Base-by-base conservation (phyloP, 192 early-diverging fungal species). In the Phycomyces blakesleeanus region DNA sequence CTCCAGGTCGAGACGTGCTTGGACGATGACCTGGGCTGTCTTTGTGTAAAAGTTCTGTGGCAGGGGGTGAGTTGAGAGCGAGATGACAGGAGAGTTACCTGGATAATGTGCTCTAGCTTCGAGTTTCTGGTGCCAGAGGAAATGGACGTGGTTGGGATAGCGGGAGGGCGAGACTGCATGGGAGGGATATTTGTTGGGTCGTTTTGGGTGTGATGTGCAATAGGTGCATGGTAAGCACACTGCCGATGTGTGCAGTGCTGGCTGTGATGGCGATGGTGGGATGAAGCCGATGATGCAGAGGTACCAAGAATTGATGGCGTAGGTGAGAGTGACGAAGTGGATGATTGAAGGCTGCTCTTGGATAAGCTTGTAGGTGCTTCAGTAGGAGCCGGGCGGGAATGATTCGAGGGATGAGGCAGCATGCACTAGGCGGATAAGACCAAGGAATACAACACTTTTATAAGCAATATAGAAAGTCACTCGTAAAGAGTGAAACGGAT, bases 31-130 rank as follows among this genome's bases (percentile, higher is more conserved):
- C 66, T 91, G 88, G 9, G 88, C 88, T 42, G 81, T 82, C 62
- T 93, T 93, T 42, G 85, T 74, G 78, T 89, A 90, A 67, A 93
- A 87, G 63, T 91, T 84, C 80, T 86, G 21, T 29, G 26, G 53
- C 55, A 40, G 4, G n/a, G 38, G 14, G 16, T 58, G 41, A 53
- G 15, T 24, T 8, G 50, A 49, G 38, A 18, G 55, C n/a, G n/a
- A 10, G 21, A 52, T 39, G 5, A 6, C n/a, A 8, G 18, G 1
- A n/a, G 34, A 61, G 24, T 53, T 57, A 81, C 82, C 70, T 84
- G 82, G 42, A 84, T 76, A 52, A 84, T 81, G 51, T 84, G 82
- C 60, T 84, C 82, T 37, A 78, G 44, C 51, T 79, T 84, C 49
- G 76, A 62, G 59, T 75, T 77, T 37, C 73, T 67, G 59, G 72